These are phyloP conservation scores for Agrostemma githago DNA, from an alignment of 148 eudicot species.

Conservation along the genomic window DNA sequence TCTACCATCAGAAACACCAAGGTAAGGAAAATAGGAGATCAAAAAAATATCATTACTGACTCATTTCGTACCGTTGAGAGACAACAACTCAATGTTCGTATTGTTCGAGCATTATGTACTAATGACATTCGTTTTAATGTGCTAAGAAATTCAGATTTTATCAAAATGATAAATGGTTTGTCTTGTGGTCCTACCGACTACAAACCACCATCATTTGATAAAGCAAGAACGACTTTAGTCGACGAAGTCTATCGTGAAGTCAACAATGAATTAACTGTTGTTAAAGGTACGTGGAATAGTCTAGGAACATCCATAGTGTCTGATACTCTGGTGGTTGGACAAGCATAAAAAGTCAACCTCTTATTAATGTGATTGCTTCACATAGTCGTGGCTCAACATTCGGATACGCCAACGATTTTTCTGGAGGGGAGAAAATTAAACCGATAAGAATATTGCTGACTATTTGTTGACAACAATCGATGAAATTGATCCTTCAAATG, in stretches of 20 bases:
- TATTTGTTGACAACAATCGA: slow-evolving; percentile 14
- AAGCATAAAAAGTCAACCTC: not conserved
- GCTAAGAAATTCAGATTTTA: slow-evolving; percentile 14
- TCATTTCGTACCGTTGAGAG: not conserved
- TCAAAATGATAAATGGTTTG: not conserved
- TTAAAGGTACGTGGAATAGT: slow-evolving; percentile 11
- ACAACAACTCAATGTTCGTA: not conserved
- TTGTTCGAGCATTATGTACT: slow-evolving; percentile 2
- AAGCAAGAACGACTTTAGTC: slow-evolving; percentile 16
- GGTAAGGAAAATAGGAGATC: not conserved
- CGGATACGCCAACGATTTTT: slow-evolving; percentile 9
- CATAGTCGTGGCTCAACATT: slow-evolving; percentile 17
- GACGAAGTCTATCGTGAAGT: slow-evolving; percentile 9
- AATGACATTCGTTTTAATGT: slow-evolving; percentile 21
- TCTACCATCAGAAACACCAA: not conserved
- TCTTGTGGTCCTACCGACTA: slow-evolving; percentile 15
- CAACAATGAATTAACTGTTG: slow-evolving; percentile 8
- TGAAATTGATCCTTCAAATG: slow-evolving; percentile 2
- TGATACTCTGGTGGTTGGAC: slow-evolving; percentile 6
- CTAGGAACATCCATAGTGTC: slow-evolving; percentile 20
- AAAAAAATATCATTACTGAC: not conserved
- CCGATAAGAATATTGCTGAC: slow-evolving; percentile 3
- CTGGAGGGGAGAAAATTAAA: slow-evolving; percentile 8
- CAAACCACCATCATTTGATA: slow-evolving; percentile 19
- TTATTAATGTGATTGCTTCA: slow-evolving; percentile 18